Base-by-base conservation (phyloP, 1,139 yeast genomes). In the Pichia sp. region DNA sequence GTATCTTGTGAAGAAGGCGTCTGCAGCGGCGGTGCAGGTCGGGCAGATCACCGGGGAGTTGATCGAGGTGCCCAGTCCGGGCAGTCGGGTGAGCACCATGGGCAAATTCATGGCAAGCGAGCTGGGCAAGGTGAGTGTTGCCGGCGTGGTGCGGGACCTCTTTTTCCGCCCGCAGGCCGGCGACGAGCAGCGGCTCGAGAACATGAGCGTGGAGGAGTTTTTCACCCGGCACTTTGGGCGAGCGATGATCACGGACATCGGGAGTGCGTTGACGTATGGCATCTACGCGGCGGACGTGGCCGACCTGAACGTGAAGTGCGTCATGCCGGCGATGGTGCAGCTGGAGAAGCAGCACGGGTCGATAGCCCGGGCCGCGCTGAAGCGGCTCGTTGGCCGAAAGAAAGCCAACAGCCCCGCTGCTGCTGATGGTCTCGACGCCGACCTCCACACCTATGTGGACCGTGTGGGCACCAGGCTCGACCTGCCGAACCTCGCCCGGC, bases 221-320 rank as follows among this genome's bases (percentile, higher is more conserved):
- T 67, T 91, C 40, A 63, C 72, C 1, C 72, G 98, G 58, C 70
- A 97, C 54, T 84, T 90, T 62, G 90, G 91, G 2, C 73, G 75
- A 5, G 54, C 49, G 7, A 57, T 89, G 6, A 77, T 88, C 2
- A 78, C 80, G 48, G 82, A 87, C 52, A 70, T 93, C 13, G 69
- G 86, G 18, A 87, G 96, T 66, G 98, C 96, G 0, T 71, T 91
- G 3, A 73, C 86, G 63, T 90, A 90, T 63, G 99, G 99, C 0
- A 83, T 93, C 1, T 93, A 90, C 66, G 97, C 96, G 4, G 97
- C 96, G 1, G 96, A 91, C 66, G 75, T 82, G 3, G 64, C 76
- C 10, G 73, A 79, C 54, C 70, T 93, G 44, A 87, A 96, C 68
- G 81, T 86, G 0, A 71, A 78, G 22, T 73, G 86, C 1, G 76